Percentiles rank a stretch among this genome's conserved stretches.
Conservation (phyloP, 495 filamentous ascomycete genomes). For the Collariella sp. region DNA sequence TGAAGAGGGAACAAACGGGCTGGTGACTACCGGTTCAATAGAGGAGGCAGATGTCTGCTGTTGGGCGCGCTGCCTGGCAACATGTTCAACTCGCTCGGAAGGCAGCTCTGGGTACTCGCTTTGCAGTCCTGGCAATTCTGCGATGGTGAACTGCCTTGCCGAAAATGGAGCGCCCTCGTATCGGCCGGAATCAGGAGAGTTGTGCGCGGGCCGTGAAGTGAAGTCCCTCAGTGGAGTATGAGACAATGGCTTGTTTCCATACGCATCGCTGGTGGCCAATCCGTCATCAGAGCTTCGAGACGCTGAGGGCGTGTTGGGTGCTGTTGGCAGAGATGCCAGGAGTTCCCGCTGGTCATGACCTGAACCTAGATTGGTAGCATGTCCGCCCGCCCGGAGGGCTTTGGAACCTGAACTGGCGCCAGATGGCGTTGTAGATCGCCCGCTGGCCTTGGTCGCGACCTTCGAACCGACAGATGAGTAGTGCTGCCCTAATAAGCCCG, state of each 20-base stretch:
- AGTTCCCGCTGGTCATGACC: background rate
- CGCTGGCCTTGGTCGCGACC: background rate
- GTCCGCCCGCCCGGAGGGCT: background rate
- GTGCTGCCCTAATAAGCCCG: background rate
- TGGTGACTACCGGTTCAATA: background rate
- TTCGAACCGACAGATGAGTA: background rate
- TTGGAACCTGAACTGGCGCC: background rate
- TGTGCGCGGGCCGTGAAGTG: background rate
- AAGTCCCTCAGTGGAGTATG: background rate
- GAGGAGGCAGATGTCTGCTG: background rate
- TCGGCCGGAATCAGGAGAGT: background rate
- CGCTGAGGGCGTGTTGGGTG: constrained; percentile 1
- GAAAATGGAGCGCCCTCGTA: background rate
- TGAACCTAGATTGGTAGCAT: background rate
- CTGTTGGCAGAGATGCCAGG: background rate
- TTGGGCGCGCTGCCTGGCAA: too few relatives aligned
- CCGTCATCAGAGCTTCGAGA: background rate
- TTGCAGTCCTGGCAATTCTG: background rate
- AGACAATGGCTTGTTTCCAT: background rate
- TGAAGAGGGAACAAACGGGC: constrained; percentile 17
- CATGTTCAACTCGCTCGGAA: background rate
- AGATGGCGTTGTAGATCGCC: background rate
- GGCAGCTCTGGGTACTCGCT: background rate
- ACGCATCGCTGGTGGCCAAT: background rate
- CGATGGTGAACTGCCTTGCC: background rate